Base-by-base conservation (phyloP, 139 green algal species). In the Penium margaritaceum region DNA sequence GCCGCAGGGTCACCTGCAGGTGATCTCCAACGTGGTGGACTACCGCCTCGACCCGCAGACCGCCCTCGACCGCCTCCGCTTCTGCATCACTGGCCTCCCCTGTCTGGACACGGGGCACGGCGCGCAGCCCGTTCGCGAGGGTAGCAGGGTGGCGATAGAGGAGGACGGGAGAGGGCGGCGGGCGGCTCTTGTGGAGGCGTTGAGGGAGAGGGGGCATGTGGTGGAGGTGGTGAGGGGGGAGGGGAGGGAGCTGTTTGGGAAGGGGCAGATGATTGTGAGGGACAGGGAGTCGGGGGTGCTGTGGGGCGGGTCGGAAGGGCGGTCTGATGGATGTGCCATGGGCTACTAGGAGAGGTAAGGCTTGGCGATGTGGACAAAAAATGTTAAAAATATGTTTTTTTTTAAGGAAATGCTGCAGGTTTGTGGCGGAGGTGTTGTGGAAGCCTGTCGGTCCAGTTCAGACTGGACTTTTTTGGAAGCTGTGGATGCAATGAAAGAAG, bases 11-110 rank as follows among this genome's bases (percentile, higher is more conserved):
- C 87, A 79, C 43, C 37, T 79, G 4, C 72, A 79, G 72, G 84
- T 89, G 37, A 33, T 89, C 0, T 75, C 63, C 38, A 89, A 89
- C 80, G 80, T 91, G 67, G 39, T 90, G 37, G 87, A 91, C 69
- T 83, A 82, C 33, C 63, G 78, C 15, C 81, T 90, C 74, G 78
- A 91, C 72, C 85, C 87, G 30, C 87, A 91, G 63, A 63, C 74
- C 0, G 86, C 87, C 21, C 72, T 91, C 53, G 85, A 91, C 54
- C 75, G 67, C 3, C 87, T 86, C 2, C 81, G 87, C 36, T 90
- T 87, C 63, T 85, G 72, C 70, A 35, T 91, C 7, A 72, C 74
- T 41, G 76, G 79, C 15, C 63, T 87, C 1, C 79, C 17, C 43
- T 75, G 46, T 3, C 58, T 75, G 19, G 68, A 58, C 29, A 57